Evolutionary conservation across 2,329 filamentous ascomycete species (phyloP), one percentile per base, ranked within the genome.

Genomic region (Alternaria conjuncta): DNA sequence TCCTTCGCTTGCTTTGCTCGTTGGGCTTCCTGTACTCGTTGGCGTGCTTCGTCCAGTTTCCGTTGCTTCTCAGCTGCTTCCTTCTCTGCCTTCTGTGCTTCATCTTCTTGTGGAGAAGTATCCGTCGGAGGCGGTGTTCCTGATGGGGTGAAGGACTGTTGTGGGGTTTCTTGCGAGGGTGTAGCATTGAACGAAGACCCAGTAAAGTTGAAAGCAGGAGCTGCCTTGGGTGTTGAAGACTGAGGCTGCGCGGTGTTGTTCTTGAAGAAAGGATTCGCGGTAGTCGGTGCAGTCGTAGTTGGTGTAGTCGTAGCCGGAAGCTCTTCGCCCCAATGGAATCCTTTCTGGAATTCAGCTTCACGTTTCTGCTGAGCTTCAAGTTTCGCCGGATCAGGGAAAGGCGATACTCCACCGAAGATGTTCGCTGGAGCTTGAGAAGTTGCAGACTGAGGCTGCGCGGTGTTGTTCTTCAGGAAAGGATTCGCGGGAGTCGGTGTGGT

Each of bases 141-240:
- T 26, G 66, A 51, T 30, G 68, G 63, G 13, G 68, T 68, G 9
- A 71, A 69, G 6, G 71, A 68, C 5, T 61, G 50, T 25, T 65
- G 63, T 20, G 53, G 7, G 21, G 36, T 50, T 21, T n/a, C 45
- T 41, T 58, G 50, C 13, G 51, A 47, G 21, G 60, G 45, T 7
- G 46, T 26, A 7, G 18, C 28, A 18, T 58, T 62, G 43, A 26
- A 36, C 10, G 26, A 44, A 12, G 53, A 12, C 2, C 56, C 55
- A 49, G 66, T 20, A 10, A 66, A 66, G 2, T 32, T 47, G 54
- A 68, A 70, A 1, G 53, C 49, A 11, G 51, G 20, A 20, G 64
- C 21, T 7, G 64, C 55, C 26, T 62, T 57, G 21, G 61, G 49
- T 30, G 28, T 28, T 26, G 25, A 26, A 26, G 25, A 26, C 25